Evolutionary conservation across 495 filamentous ascomycete genomes (phyloP), one percentile per base, ranked within the genome.

Genomic region (Daldinia loculata): DNA sequence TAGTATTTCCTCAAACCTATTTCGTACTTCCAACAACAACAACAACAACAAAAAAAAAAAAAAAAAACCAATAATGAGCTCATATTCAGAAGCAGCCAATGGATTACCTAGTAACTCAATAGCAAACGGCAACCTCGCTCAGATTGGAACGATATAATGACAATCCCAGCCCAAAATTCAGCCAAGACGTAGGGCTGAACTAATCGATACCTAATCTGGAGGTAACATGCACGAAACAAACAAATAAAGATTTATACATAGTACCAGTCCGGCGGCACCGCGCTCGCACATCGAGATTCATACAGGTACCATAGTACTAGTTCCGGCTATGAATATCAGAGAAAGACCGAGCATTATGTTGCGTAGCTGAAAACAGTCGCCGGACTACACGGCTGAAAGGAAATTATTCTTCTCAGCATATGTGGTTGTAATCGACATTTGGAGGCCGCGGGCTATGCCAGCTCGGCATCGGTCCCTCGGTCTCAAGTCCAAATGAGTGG

Each of bases 11-110:
- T 29, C 48, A 52, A 41, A 32, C 43, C 67, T 34, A 56, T 65
- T 66, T 66, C n/a, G 56, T 66, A 9, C 56, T 57, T 61, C 38
- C 62, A 70, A 62, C 67, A 56, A 65, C 56, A 53, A n/a, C n/a
- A n/a, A n/a, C n/a, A n/a, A n/a, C n/a, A n/a, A n/a, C n/a, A n/a
- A n/a, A n/a, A n/a, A n/a, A n/a, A n/a, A n/a, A n/a, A n/a, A n/a
- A 14, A 45, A 43, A 43, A 27, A 19, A 53, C 6, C 34, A 19
- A 39, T 3, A 22, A 56, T 27, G 27, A 34, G 12, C 56, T 15
- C 8, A 57, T 57, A 36, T 45, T 56, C 36, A 24, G 27, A 32
- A 17, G 26, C 45, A 43, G 43, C 61, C 67, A 64, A 69, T 66
- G 22, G 32, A 29, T 8, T 22, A 45, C 17, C 41, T 22, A 45